Conservation (phyloP, 1,139 yeast genomes). For the Zhuliangozyma parablackwelliae region DNA sequence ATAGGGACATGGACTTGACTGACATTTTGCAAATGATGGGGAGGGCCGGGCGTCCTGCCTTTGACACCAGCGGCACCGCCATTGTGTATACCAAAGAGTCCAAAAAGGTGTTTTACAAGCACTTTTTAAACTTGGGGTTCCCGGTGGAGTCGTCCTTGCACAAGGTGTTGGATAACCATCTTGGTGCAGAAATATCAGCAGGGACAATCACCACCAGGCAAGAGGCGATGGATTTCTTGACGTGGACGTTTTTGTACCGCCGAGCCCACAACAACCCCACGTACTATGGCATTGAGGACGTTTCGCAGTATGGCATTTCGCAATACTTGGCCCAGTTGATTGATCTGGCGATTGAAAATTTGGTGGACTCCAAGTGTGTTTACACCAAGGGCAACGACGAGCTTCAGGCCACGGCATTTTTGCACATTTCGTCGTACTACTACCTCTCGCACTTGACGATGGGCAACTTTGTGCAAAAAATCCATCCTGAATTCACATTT, state of each 20-base stretch:
- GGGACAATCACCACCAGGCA: slow-evolving; percentile 81
- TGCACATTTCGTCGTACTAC: slow-evolving; percentile 85
- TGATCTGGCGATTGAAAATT: slow-evolving; percentile 63
- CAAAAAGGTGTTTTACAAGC: slow-evolving; percentile 88
- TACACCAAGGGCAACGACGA: slow-evolving; percentile 45
- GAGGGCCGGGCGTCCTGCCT: slow-evolving; percentile 95
- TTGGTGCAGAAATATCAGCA: slow-evolving; percentile 93
- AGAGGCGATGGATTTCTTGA: slow-evolving; percentile 86
- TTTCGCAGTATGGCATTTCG: slow-evolving; percentile 61
- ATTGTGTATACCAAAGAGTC: slow-evolving; percentile 91
- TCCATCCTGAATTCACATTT: slow-evolving; percentile 50
- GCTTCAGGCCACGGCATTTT: slow-evolving; percentile 69
- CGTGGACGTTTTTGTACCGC: slow-evolving; percentile 92
- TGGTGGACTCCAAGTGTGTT: slow-evolving; percentile 73
- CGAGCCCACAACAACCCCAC: slow-evolving; percentile 96
- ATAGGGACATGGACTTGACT: slow-evolving; percentile 86
- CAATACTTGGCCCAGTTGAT: slow-evolving; percentile 67
- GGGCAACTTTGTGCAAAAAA: slow-evolving; percentile 55
- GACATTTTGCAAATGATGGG: slow-evolving; percentile 92
- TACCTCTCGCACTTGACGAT: slow-evolving; percentile 90
- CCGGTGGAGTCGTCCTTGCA: slow-evolving; percentile 96
- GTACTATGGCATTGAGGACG: slow-evolving; percentile 82
- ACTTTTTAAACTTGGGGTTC: slow-evolving; percentile 89
- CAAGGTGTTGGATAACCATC: slow-evolving; percentile 86
- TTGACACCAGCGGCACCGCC: slow-evolving; percentile 92